These are phyloP conservation scores for Arachis hypogaea DNA, from an alignment of 306 rosid species.

Conservation along the genomic window DNA sequence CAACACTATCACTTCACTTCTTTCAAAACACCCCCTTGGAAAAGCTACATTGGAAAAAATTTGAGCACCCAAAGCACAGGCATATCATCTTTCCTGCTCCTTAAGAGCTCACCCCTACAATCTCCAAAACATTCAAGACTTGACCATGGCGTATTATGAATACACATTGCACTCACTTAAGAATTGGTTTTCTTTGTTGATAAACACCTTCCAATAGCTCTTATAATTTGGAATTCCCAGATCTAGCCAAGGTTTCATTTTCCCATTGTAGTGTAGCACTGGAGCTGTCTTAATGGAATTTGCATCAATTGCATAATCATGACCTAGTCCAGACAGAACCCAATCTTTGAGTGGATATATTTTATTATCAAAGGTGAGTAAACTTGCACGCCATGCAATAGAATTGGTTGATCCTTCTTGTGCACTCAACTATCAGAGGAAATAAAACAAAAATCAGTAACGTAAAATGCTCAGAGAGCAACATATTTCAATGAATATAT, in stretches of 20 bases:
- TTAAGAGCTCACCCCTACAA: slow-evolving; percentile 47
- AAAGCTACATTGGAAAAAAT: slow-evolving; percentile 48
- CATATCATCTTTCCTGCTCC: slow-evolving; percentile 48
- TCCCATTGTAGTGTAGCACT: slow-evolving; percentile 88
- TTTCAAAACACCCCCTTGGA: slow-evolving; percentile 44
- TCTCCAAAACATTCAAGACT: slow-evolving; percentile 47
- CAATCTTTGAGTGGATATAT: slow-evolving; percentile 69
- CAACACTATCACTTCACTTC: slow-evolving; percentile 47
- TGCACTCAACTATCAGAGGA: slow-evolving; percentile 45
- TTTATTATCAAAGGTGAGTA: slow-evolving; percentile 72
- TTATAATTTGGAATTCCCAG: slow-evolving; percentile 88
- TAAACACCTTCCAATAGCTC: slow-evolving; percentile 76
- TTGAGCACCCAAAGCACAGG: slow-evolving; percentile 54
- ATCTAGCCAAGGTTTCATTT: slow-evolving; percentile 99
- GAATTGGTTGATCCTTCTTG: slow-evolving; percentile 48
- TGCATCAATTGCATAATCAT: slow-evolving; percentile 61
- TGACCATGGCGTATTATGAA: slow-evolving; percentile 55
- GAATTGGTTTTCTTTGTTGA: slow-evolving; percentile 78
- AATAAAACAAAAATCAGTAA: slow-evolving; percentile 41
- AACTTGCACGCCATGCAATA: slow-evolving; percentile 72
- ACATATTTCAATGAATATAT: slow-evolving; percentile 2
- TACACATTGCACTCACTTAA: slow-evolving; percentile 94
- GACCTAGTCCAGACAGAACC: slow-evolving; percentile 82
- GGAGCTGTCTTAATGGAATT: slow-evolving; percentile 42
- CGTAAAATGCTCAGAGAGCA: slow-evolving; percentile 19